Evolutionary conservation across 108 stramenopile species (phyloP), one percentile per base, ranked within the genome.

Genomic region (Aurantiochytrium sp.): DNA sequence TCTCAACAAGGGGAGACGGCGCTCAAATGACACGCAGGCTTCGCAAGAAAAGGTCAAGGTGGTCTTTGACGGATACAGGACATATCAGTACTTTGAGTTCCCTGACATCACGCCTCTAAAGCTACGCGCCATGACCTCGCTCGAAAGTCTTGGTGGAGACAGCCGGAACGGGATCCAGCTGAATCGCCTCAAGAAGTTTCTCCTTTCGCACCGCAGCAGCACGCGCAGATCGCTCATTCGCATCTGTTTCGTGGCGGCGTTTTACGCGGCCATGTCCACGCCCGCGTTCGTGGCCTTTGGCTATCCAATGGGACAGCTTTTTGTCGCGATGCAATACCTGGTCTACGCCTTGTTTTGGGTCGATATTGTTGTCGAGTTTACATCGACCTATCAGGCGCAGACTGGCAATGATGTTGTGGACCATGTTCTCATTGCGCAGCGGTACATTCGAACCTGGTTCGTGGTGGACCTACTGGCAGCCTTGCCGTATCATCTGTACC

Each of bases 41-140:
- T 10, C 59, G 8, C 10, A 41, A 24, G 45, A 81, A 12, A 41
- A 81, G 17, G 24, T 48, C 4, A 48, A 41, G 45, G 45, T 81
- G 39, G 73, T 21, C 39, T 81, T 81, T 81, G 73, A 81, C n/a
- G 42, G 45, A 6, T 81, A 81, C 45, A 48, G 12, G n/a, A 81
- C 45, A 12, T 81, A 81, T 48, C 39, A 48, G 45, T 48, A 81
- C 73, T 81, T 81, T 81, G 73, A 81, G 73, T 81, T 81, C 32
- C 73, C 73, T 12, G 73, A 81, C 30, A 81, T 81, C 45, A 48
- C 12, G 10, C 39, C 73, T 48, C 19, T 48, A 17, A 81, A 81
- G 24, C 39, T 81, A 27, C 39, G 73, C n/a, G 73, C 73, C n/a
- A 81, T 81, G 73, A 81, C 73, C 42, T 27, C 73, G 27, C 27